Percentiles rank a stretch among this genome's conserved stretches.
These are phyloP conservation scores for Candolleomyces aberdarensis DNA, from an alignment of 768 basidiomycete genomes.

Conservation along the genomic window DNA sequence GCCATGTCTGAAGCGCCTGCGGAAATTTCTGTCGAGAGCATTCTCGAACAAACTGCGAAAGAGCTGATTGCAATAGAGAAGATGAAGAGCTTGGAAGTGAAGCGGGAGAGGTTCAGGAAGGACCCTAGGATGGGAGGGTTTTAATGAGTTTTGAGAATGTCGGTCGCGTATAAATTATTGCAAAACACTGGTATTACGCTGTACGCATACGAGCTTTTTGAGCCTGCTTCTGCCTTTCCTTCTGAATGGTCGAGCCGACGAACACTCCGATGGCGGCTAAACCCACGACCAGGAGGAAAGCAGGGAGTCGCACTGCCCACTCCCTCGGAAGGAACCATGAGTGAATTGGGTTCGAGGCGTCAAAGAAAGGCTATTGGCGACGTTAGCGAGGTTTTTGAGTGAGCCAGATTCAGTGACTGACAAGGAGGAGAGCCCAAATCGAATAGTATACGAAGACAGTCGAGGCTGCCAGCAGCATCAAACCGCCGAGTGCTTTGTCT, in stretches of 20 bases:
- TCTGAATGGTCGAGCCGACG: constrained; percentile 70
- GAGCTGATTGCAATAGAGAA: constrained; percentile 72
- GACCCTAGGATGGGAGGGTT: constrained; percentile 8
- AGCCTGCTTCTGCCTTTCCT: constrained; percentile 69
- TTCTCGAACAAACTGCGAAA: constrained; percentile 57
- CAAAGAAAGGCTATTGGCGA: constrained; percentile 71
- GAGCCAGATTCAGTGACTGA: constrained; percentile 31
- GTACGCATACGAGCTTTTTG: constrained; percentile 59
- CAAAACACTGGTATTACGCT: constrained; percentile 37
- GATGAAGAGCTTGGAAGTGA: constrained; percentile 48
- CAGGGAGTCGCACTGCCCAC: constrained; percentile 89
- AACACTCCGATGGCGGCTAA: constrained; percentile 78
- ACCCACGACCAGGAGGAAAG: constrained; percentile 77
- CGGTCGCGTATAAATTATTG: constrained; percentile 2
- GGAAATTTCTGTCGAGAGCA: constrained; percentile 39
- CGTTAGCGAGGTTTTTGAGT: constrained; percentile 8
- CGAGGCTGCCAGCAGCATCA: constrained; percentile 76
- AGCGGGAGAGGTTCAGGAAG: constrained; percentile 16
- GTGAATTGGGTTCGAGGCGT: constrained; percentile 69
- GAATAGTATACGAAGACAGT: constrained; percentile 89
- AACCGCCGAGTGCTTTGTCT: constrained; percentile 77
- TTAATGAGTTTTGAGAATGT: constrained; percentile 2
- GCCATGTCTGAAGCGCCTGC: constrained; percentile 49
- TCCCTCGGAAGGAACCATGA: constrained; percentile 81
- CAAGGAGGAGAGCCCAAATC: constrained; percentile 85